Conservation (phyloP, 139 green algal genomes). For the Chlamydomonas sp. region DNA sequence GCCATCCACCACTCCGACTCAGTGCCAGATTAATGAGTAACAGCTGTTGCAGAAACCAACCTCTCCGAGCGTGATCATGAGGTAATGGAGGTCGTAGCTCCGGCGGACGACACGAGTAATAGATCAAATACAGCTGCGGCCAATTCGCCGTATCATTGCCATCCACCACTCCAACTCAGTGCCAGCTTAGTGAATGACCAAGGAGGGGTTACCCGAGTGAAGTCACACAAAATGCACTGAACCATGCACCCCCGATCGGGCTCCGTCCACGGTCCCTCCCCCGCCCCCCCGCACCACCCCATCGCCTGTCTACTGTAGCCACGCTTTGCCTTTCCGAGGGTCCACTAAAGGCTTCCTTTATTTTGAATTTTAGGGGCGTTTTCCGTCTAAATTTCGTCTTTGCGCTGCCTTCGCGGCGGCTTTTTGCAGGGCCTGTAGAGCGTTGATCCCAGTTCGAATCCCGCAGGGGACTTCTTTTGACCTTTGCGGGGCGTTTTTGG, state of each 20-base stretch:
- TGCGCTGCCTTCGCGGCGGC: too few relatives aligned
- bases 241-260: too few relatives aligned
- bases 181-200: background rate
- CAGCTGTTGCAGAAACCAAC: background rate
- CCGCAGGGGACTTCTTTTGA: background rate
- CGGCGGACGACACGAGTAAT: too few relatives aligned
- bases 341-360: too few relatives aligned
- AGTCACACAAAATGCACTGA: too few relatives aligned
- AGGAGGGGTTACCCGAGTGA: too few relatives aligned
- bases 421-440: background rate
- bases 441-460: background rate
- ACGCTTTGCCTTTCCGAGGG: too few relatives aligned
- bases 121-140: background rate
- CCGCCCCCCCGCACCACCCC: too few relatives aligned
- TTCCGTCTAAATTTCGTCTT: too few relatives aligned
- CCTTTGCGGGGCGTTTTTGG: background rate
- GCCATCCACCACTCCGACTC: slow-evolving; percentile 5
- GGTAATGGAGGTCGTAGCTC: background rate
- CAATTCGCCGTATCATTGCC: background rate
- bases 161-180: slow-evolving; percentile 4
- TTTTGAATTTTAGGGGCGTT: too few relatives aligned
- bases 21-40: background rate
- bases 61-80: background rate
- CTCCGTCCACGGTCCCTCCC: too few relatives aligned
- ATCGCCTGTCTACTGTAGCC: too few relatives aligned